Conservation (phyloP, 140 eudicot genomes). For the Flaveria floridana region DNA sequence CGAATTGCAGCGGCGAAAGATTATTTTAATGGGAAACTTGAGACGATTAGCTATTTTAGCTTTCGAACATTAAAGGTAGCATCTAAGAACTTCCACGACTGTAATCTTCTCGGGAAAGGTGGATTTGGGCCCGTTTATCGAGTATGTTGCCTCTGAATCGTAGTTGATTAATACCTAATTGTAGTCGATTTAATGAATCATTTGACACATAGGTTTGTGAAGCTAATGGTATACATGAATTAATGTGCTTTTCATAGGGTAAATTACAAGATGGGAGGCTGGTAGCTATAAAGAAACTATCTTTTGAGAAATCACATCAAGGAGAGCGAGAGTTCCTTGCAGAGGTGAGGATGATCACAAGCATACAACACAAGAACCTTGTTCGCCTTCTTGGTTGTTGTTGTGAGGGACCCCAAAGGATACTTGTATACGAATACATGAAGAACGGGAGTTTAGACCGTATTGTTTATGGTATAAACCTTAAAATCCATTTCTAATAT, state of each 20-base stretch:
- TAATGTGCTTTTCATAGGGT: conserved; percentile 42
- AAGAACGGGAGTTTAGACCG: conserved; percentile 70
- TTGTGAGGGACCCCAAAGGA: conserved; percentile 62
- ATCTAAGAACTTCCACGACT: conserved; percentile 55
- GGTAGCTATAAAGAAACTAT: conserved; percentile 66
- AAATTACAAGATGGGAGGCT: conserved; percentile 60
- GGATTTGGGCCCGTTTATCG: conserved; percentile 75
- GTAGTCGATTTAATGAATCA: not conserved
- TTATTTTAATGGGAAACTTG: conserved; percentile 50
- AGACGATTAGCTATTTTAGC: conserved; percentile 53
- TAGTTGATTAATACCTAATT: conserved; percentile 6
- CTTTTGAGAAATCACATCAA: conserved; percentile 61
- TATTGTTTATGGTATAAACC: conserved; percentile 50
- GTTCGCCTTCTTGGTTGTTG: conserved; percentile 80
- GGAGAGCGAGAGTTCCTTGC: conserved; percentile 71
- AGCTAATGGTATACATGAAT: conserved; percentile 7
- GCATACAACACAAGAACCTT: conserved; percentile 83
- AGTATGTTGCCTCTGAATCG: conserved; percentile 36
- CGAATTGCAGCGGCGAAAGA: conserved; percentile 45
- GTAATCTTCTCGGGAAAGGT: conserved; percentile 69
- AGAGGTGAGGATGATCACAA: conserved; percentile 73
- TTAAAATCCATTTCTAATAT: not conserved
- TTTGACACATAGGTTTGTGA: not conserved
- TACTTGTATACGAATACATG: conserved; percentile 79
- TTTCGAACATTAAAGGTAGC: conserved; percentile 60